Evolutionary conservation across 257 asterid species (phyloP).

Genomic region (Fraxinus excelsior): DNA sequence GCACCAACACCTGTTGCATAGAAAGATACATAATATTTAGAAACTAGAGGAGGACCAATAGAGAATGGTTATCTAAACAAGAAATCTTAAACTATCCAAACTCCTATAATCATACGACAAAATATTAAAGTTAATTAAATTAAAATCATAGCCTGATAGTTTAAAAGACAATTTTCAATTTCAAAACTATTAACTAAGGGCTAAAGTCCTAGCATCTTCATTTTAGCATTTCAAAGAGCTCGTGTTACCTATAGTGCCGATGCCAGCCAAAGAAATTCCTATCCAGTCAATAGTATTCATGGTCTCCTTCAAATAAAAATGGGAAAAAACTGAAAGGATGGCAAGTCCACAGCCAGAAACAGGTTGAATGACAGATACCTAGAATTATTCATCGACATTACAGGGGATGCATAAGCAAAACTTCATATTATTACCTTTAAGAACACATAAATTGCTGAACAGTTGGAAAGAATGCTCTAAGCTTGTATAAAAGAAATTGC

Average conservation of each 20-base stretch:
- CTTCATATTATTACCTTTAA: slow-evolving; percentile 3
- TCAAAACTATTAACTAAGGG: background rate
- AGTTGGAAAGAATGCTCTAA: background rate
- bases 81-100: slow-evolving; percentile 15
- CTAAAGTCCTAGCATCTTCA: background rate
- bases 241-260: slow-evolving; percentile 96
- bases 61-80: slow-evolving; percentile 4
- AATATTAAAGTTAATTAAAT: background rate
- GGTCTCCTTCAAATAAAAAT: slow-evolving; percentile 92
- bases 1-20: slow-evolving; percentile 80
- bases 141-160: background rate
- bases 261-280: slow-evolving; percentile 89
- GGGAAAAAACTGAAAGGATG: slow-evolving; percentile 93
- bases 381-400: slow-evolving; percentile 15
- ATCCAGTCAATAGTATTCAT: slow-evolving; percentile 96
- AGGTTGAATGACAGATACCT: slow-evolving; percentile 98
- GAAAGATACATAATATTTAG: background rate
- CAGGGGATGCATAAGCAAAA: slow-evolving; percentile 9
- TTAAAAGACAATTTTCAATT: background rate
- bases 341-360: slow-evolving; percentile 99
- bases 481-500: slow-evolving; percentile 1
- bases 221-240: slow-evolving; percentile 16
- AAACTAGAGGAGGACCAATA: background rate
- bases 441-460: slow-evolving; percentile 4
- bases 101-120: slow-evolving; percentile 10